Base-by-base conservation (phyloP, 495 filamentous ascomycete genomes). In the Penicillium macrosclerotiorum region DNA sequence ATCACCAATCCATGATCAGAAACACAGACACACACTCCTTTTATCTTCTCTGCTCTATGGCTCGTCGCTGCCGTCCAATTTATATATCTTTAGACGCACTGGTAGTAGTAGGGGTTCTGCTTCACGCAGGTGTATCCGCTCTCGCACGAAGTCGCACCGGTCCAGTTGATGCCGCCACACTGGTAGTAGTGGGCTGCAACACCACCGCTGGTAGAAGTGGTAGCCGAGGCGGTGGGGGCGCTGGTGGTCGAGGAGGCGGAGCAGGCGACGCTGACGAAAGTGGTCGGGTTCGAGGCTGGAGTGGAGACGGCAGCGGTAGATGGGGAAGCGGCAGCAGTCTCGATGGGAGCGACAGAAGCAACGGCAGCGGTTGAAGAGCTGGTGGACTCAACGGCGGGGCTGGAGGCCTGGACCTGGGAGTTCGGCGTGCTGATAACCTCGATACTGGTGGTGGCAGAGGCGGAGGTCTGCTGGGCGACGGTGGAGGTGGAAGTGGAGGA, bases 91-190 rank as follows among this genome's bases (percentile, higher is more conserved):
- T 64, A 75, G 45, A 76, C 14, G 49, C 77, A 80, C 68, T 79
- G 76, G 39, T 60, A 73, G 55, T 80, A 80, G 58, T 60, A 79
- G 22, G 67, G 54, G 55, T 80, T 81, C 42, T 62, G 52, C 42
- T 40, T 43, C 27, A 63, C 46, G 64, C 77, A 81, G 14, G 63
- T 69, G 31, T 69, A 67, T 5, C 68, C 67, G 16, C 63, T 58
- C 45, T 59, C 64, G 53, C 78, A 81, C 33, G 63, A 62, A 2
- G 68, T 75, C 4, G 68, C 30, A 25, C 78, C 77, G 2, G 51
- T 68, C 63, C 69, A 81, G 51, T 71, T 68, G 20, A 57, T 45
- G 26, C 78, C 78, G 37, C 78, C 77, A 32, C 78, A 82, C 51
- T 82, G 78, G 30, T 62, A 54, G 44, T 65, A 70, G 23, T 57